Evolutionary conservation across 108 stramenopile species (phyloP).

Genomic region (Cylindrotheca fusiformis): DNA sequence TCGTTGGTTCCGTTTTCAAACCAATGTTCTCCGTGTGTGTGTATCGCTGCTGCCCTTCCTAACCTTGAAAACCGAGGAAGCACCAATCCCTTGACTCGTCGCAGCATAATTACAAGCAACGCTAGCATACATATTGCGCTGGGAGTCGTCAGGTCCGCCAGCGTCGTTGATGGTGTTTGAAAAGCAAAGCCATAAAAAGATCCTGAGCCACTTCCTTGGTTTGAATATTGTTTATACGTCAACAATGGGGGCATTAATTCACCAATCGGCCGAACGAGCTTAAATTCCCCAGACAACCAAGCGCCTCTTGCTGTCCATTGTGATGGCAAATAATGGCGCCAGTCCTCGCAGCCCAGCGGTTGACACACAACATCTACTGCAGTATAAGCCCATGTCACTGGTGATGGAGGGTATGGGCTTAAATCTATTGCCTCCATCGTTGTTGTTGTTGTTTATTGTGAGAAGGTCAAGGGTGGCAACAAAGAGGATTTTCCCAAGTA

Average conservation of each 20-base stretch:
- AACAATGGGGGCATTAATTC: conserved; percentile 19
- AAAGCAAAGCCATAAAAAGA: conserved; percentile 45
- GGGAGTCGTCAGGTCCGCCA: conserved; percentile 42
- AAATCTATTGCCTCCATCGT: conserved; percentile 16
- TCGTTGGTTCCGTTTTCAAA: conserved; percentile 42
- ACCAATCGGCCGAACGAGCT: conserved; percentile 5
- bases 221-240: conserved; percentile 18
- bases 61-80: conserved; percentile 57
- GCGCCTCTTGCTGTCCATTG: conserved; percentile 8
- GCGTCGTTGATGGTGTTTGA: conserved; percentile 45
- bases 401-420: conserved; percentile 30
- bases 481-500: no score
- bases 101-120: conserved; percentile 44
- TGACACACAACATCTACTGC: conserved; percentile 31
- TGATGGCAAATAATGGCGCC: conserved; percentile 25
- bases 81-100: conserved; percentile 55
- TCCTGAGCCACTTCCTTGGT: not conserved
- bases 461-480: no score
- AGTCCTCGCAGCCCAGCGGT: conserved; percentile 26
- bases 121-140: conserved; percentile 29
- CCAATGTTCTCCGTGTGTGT: conserved; percentile 71
- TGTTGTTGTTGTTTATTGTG: no score
- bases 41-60: conserved; percentile 49
- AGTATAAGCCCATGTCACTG: conserved; percentile 29
- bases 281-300: conserved; percentile 27